Evolutionary conservation across 208 protist species (phyloP).

Genomic region (Acanthamoeba culbertsoni): DNA sequence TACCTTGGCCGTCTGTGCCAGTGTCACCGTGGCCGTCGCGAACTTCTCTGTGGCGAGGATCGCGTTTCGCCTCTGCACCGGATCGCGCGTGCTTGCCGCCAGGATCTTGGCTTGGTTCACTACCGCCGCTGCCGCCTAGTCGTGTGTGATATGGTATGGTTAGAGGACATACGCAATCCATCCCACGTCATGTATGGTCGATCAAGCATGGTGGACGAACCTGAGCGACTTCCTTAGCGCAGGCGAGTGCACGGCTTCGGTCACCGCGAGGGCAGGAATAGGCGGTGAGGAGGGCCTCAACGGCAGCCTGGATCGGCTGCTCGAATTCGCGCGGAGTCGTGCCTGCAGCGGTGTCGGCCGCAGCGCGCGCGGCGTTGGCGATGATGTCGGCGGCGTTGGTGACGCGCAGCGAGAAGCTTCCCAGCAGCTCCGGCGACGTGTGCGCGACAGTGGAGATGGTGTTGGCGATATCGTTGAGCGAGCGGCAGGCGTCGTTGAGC

Average conservation of each 20-base stretch:
- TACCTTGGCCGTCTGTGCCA: slow-evolving; percentile 13
- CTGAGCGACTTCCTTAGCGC: slow-evolving; percentile 4
- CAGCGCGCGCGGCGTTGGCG: neutral
- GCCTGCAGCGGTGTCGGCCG: neutral
- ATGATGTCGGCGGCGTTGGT: neutral
- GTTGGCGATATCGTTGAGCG: slow-evolving; percentile 17
- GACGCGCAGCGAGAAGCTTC: slow-evolving; percentile 13
- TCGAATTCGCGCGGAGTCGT: neutral
- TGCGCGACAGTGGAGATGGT: neutral
- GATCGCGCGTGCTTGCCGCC: neutral
- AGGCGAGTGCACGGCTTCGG: neutral
- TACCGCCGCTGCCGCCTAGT: neutral
- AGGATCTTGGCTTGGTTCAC: slow-evolving; percentile 5
- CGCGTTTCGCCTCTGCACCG: neutral
- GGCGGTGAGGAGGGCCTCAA: neutral
- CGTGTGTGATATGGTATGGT: neutral
- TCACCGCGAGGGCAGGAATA: neutral
- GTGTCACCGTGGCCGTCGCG: neutral
- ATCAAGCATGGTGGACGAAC: no score
- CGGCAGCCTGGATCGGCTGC: neutral
- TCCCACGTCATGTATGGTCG: no score
- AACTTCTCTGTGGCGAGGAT: slow-evolving; percentile 57
- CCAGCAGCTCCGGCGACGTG: slow-evolving; percentile 2
- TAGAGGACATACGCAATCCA: no score
- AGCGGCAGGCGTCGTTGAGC: slow-evolving; percentile 1